A percentile compares a stretch with the other conserved stretches of the same genome.
Conservation (phyloP, 306 rosid genomes). For the Arachis hypogaea region DNA sequence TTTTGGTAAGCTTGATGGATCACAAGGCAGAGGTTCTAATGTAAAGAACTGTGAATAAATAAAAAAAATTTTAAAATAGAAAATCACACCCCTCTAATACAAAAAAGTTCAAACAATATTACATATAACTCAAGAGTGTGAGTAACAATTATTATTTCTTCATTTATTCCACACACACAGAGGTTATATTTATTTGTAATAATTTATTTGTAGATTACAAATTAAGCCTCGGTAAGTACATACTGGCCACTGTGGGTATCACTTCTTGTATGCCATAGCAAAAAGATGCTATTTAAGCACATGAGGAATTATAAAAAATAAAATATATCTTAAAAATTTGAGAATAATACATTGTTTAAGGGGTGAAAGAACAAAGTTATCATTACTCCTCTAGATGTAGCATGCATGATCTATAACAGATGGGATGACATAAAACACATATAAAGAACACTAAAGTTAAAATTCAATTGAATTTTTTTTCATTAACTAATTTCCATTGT, state of each 20-base stretch:
- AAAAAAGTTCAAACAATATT: slow-evolving; percentile 24
- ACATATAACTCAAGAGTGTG: slow-evolving; percentile 5
- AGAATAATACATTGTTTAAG: not conserved
- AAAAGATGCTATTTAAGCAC: slow-evolving; percentile 19
- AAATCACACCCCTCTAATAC: slow-evolving; percentile 32
- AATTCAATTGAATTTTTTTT: not conserved
- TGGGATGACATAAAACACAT: not conserved
- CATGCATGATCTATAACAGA: not conserved
- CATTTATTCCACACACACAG: too few species aligned
- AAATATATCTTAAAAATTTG: not conserved
- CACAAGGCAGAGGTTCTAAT: slow-evolving; percentile 81
- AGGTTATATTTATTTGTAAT: not conserved
- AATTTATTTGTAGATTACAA: too few species aligned
- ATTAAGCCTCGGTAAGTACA: slow-evolving; percentile 1
- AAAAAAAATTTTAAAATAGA: not conserved
- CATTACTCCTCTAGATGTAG: not conserved
- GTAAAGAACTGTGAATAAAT: slow-evolving; percentile 69
- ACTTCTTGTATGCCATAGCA: slow-evolving; percentile 5
- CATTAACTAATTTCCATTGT: not conserved
- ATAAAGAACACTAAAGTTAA: slow-evolving; percentile 3
- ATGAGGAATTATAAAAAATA: not conserved
- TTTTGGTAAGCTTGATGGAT: slow-evolving; percentile 87
- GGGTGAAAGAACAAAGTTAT: not conserved
- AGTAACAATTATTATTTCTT: slow-evolving; percentile 18
- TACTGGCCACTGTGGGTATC: slow-evolving; percentile 4